Percentiles rank a stretch among this genome's conserved stretches.
Conservation (phyloP, 1,284 basidiomycete species). For the Xerocomus amazonicus region DNA sequence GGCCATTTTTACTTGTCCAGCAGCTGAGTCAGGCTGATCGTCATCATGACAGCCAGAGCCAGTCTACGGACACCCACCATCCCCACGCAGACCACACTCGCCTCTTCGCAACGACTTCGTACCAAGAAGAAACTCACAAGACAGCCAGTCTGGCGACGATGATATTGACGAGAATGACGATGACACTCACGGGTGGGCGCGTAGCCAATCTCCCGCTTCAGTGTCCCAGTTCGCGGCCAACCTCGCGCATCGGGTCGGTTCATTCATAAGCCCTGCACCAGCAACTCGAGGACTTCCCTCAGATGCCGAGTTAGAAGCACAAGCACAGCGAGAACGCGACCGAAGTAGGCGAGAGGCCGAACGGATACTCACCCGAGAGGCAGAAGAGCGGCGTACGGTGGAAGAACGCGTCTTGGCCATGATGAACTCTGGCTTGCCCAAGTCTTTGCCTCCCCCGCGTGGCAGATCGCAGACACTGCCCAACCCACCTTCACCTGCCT, state of each 20-base stretch:
- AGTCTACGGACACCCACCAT: conserved; percentile 31
- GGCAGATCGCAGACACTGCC: conserved; percentile 49
- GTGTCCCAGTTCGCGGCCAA: conserved; percentile 67
- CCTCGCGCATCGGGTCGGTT: conserved; percentile 66
- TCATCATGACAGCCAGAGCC: conserved; percentile 29
- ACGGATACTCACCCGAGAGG: conserved; percentile 65
- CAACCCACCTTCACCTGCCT: conserved; percentile 57
- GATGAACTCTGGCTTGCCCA: conserved; percentile 44
- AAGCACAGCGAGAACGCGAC: conserved; percentile 71
- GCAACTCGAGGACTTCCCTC: conserved; percentile 46
- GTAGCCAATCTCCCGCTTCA: conserved; percentile 52
- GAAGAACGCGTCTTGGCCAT: conserved; percentile 74
- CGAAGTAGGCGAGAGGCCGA: conserved; percentile 71
- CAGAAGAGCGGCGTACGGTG: conserved; percentile 58
- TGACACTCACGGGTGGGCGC: conserved; percentile 42
- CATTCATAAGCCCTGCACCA: conserved; percentile 53
- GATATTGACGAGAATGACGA: conserved; percentile 42
- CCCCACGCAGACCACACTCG: conserved; percentile 52
- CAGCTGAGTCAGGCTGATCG: conserved; percentile 10
- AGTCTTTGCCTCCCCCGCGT: conserved; percentile 50
- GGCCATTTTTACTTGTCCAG: not conserved
- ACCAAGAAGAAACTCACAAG: conserved; percentile 45
- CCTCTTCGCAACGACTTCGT: conserved; percentile 57
- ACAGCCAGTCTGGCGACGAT: conserved; percentile 47
- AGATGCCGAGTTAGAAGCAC: conserved; percentile 74